phyloP scores from a whole-genome alignment of 768 basidiomycete species.

The Gloeostereum incarnatum region DNA sequence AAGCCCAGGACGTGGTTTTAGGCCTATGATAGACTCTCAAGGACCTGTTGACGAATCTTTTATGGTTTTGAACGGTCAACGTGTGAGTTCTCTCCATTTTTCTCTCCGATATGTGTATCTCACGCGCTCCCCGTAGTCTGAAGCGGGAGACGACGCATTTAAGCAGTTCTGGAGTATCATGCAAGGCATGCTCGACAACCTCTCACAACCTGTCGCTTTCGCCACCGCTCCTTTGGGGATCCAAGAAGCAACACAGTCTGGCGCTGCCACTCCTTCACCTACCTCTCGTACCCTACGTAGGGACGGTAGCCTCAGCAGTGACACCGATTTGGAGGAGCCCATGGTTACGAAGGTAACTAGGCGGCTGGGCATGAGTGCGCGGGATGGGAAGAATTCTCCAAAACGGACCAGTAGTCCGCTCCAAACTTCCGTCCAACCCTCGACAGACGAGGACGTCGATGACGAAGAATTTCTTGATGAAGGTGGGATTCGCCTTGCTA shows the following conservation, averaged over 20 bases:
- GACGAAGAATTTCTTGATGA: conserved; percentile 61
- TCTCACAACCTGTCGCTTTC: conserved; percentile 82
- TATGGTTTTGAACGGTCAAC: conserved; percentile 74
- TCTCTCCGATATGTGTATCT: conserved; percentile 5
- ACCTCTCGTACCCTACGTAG: conserved; percentile 21
- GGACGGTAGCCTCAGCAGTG: conserved; percentile 51
- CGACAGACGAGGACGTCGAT: conserved; percentile 33
- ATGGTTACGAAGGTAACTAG: conserved; percentile 49
- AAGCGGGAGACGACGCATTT: conserved; percentile 80
- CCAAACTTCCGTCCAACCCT: conserved; percentile 10
- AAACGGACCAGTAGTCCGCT: conserved; percentile 7
- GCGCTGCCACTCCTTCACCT: conserved; percentile 9
- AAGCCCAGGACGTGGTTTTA: too few species aligned
- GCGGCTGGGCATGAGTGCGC: conserved; percentile 32
- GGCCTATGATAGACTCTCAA: conserved; percentile 42
- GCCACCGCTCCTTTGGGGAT: conserved; percentile 66
- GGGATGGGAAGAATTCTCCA: conserved; percentile 15
- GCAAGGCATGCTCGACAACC: conserved; percentile 78
- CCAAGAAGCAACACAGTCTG: conserved; percentile 20
- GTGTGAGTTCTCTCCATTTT: conserved; percentile 31
- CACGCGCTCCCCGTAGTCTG: conserved; percentile 35
- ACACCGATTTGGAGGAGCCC: conserved; percentile 61
- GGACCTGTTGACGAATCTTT: conserved; percentile 80
- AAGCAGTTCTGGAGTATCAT: conserved; percentile 86
- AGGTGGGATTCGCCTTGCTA: conserved; percentile 29